A percentile compares a stretch with the other conserved stretches of the same genome.
Evolutionary conservation across 345 rosid species (phyloP).

Genomic region (Dovyalis caffra): DNA sequence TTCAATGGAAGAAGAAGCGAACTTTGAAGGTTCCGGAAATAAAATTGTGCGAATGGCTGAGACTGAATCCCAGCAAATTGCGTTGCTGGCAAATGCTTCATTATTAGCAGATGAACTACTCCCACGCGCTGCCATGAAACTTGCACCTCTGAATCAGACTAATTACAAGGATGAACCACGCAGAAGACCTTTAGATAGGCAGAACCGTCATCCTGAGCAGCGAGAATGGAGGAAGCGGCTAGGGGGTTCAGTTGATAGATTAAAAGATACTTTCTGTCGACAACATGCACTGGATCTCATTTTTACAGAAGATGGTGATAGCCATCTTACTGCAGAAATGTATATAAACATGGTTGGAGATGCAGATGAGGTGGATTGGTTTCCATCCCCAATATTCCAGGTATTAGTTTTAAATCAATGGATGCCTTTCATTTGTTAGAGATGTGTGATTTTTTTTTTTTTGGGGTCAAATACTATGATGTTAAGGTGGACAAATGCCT

Average conservation of each 20-base stretch:
- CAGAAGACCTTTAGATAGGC: constrained; percentile 77
- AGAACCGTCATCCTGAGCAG: constrained; percentile 96
- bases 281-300: constrained; percentile 98
- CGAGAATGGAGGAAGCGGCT: constrained; percentile 99
- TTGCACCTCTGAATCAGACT: constrained; percentile 59
- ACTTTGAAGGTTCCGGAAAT: constrained; percentile 69
- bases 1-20: constrained; percentile 92
- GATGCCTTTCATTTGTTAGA: background rate
- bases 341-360: constrained; percentile 79
- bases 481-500: background rate
- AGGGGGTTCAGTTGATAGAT: constrained; percentile 73
- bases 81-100: constrained; percentile 96
- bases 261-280: constrained; percentile 89
- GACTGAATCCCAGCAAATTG: constrained; percentile 92
- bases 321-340: constrained; percentile 88
- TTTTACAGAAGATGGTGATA: constrained; percentile 96
- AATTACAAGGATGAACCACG: constrained; percentile 62
- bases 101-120: constrained; percentile 92
- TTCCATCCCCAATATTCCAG: constrained; percentile 95
- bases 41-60: constrained; percentile 94
- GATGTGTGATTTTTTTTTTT: too few species aligned
- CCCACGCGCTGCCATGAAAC: constrained; percentile 98
- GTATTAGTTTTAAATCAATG: constrained; percentile 31
- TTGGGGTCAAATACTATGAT: background rate
- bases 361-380: constrained; percentile 72